Evolutionary conservation across 306 rosid species (phyloP).

Genomic region (Abrus pulchellus): DNA sequence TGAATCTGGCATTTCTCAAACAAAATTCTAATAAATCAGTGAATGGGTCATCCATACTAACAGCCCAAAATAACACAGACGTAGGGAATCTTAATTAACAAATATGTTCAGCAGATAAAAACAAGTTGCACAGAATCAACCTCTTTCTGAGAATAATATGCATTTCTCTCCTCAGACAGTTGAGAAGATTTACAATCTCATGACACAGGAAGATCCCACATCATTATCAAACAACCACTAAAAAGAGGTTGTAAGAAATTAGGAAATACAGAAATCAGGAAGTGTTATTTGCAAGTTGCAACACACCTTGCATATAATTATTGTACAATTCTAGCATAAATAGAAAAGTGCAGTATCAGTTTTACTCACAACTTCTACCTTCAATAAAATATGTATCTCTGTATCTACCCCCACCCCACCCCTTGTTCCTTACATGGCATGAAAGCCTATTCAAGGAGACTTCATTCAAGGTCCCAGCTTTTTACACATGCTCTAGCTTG

Average conservation of each 20-base stretch:
- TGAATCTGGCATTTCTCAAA: constrained; percentile 33
- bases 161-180: constrained; percentile 32
- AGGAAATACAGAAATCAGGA: constrained; percentile 18
- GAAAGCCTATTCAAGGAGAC: background rate
- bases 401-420: background rate
- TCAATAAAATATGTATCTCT: background rate
- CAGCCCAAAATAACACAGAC: constrained; percentile 34
- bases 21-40: constrained; percentile 31
- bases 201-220: constrained; percentile 31
- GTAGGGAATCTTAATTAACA: constrained; percentile 30
- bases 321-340: constrained; percentile 22
- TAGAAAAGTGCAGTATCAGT: background rate
- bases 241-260: constrained; percentile 12
- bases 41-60: constrained; percentile 26
- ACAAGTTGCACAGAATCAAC: constrained; percentile 34
- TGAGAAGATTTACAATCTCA: constrained; percentile 21
- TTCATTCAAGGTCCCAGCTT: constrained; percentile 4
- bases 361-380: background rate
- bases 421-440: background rate
- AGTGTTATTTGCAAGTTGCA: constrained; percentile 2
- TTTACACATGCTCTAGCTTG: constrained; percentile 15
- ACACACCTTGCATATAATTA: background rate
- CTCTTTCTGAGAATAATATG: constrained; percentile 21
- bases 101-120: constrained; percentile 35
- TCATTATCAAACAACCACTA: constrained; percentile 32